Conservation (phyloP, 2,329 filamentous ascomycete species). For the Xylaria sp. region DNA sequence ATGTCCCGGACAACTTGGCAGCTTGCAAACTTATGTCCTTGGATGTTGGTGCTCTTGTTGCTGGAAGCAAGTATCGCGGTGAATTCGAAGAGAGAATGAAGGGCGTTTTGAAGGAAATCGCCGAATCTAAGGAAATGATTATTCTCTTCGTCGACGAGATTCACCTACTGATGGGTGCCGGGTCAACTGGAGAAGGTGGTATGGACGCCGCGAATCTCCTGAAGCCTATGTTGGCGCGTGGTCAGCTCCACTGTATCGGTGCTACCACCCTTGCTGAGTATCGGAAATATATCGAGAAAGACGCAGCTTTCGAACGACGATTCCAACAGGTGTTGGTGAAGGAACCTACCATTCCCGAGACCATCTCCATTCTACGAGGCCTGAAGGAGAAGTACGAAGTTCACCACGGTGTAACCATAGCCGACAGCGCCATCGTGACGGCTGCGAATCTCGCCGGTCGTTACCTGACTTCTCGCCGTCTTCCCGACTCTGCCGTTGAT, state of each 20-base stretch:
- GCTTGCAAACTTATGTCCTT: conserved; percentile 94
- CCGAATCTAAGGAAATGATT: conserved; percentile 94
- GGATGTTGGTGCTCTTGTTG: conserved; percentile 93
- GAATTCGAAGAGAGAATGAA: conserved; percentile 99
- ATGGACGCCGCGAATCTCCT: conserved; percentile 99
- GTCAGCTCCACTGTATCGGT: conserved; percentile 97
- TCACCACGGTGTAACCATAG: conserved; percentile 96
- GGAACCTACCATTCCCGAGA: conserved; percentile 88
- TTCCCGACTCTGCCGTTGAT: conserved; percentile 97
- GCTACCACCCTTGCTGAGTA: conserved; percentile 96
- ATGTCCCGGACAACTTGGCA: conserved; percentile 94
- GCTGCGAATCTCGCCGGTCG: conserved; percentile 91
- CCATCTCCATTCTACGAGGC: conserved; percentile 96
- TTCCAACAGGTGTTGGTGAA: conserved; percentile 99
- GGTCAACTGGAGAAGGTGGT: conserved; percentile 91
- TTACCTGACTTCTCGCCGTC: conserved; percentile 88
- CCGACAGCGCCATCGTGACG: conserved; percentile 91
- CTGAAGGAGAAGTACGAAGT: conserved; percentile 98
- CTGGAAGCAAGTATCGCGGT: conserved; percentile 97
- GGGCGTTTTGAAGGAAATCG: conserved; percentile 96
- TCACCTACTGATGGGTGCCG: conserved; percentile 97
- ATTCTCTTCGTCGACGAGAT: conserved; percentile 99
- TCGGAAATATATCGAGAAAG: conserved; percentile 99
- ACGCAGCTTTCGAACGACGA: conserved; percentile 95
- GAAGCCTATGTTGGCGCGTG: conserved; percentile 97